A percentile compares a stretch with the other conserved stretches of the same genome.
phyloP scores from a whole-genome alignment of 2,329 filamentous ascomycete genomes.

The Epichloe uncinata region DNA sequence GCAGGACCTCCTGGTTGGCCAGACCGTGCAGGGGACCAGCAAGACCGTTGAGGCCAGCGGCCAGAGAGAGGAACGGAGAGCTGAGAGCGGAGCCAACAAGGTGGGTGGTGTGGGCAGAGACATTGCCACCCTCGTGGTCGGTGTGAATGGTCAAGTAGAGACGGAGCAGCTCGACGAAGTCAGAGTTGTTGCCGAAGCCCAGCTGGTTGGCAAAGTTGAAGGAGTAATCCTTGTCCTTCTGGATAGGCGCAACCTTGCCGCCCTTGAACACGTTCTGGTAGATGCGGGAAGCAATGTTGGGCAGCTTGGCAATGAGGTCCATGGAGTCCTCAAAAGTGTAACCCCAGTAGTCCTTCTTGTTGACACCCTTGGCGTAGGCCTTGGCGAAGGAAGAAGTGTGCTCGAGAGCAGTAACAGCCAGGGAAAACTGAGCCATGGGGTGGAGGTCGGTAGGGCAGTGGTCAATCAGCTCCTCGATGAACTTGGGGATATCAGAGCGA shows the following conservation, averaged over 20 bases:
- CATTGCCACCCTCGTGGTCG: conserved; percentile 98
- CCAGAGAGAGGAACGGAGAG: conserved; percentile 93
- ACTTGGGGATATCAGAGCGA: conserved; percentile 92
- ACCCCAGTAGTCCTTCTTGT: conserved; percentile 99
- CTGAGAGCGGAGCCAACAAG: conserved; percentile 91
- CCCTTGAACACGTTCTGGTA: conserved; percentile 99
- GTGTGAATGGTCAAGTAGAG: conserved; percentile 99
- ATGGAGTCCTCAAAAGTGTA: conserved; percentile 99
- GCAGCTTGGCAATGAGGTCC: conserved; percentile 99
- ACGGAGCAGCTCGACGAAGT: conserved; percentile 97
- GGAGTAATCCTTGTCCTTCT: conserved; percentile 98
- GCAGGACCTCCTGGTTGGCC: conserved; percentile 98
- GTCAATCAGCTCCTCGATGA: conserved; percentile 98
- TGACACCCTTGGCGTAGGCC: conserved; percentile 96
- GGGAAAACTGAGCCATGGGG: conserved; percentile 98
- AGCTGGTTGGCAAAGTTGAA: conserved; percentile 99
- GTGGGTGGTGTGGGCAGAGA: conserved; percentile 96
- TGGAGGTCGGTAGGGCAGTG: conserved; percentile 97
- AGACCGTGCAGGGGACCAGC: conserved; percentile 97
- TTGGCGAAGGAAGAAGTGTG: conserved; percentile 96
- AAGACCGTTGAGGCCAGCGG: conserved; percentile 94
- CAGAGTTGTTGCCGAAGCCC: conserved; percentile 84
- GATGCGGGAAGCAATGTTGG: conserved; percentile 94
- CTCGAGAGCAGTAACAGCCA: conserved; percentile 95
- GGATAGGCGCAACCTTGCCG: conserved; percentile 87